Percentiles rank a stretch among this genome's conserved stretches.
These are phyloP conservation scores for Paraleonurus japonicus DNA, from an alignment of 257 asterid genomes.

Conservation along the genomic window DNA sequence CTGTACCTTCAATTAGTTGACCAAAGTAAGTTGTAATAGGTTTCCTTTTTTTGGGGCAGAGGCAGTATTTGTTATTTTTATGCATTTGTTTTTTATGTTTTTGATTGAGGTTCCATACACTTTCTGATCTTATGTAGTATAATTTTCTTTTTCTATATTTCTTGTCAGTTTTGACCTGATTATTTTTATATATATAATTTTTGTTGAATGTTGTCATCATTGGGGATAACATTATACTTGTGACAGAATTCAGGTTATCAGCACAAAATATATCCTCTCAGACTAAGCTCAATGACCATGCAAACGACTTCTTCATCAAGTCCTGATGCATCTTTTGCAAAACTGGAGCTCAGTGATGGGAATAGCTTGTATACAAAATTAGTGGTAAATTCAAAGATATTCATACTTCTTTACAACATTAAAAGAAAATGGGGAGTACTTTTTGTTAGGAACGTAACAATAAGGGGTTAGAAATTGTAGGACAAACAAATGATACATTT, in stretches of 20 bases:
- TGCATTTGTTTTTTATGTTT: background rate
- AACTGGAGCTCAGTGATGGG: constrained; percentile 77
- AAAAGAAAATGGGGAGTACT: too few relatives aligned
- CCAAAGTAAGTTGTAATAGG: background rate
- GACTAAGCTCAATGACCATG: constrained; percentile 64
- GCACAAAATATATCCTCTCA: constrained; percentile 65
- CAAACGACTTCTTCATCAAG: constrained; percentile 46
- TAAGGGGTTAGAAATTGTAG: too few relatives aligned
- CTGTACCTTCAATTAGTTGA: background rate
- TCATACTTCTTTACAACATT: too few relatives aligned
- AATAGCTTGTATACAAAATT: constrained; percentile 68
- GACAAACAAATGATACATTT: too few relatives aligned
- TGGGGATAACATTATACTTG: constrained; percentile 14
- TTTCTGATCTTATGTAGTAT: background rate
- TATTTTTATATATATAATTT: background rate
- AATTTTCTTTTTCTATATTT: background rate
- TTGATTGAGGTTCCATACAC: background rate
- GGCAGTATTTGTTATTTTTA: background rate
- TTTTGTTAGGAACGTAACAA: too few relatives aligned
- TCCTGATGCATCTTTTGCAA: constrained; percentile 52
- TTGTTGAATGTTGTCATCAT: background rate
- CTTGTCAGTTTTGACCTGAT: background rate
- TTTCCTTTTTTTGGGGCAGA: background rate
- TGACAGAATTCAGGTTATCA: constrained; percentile 54
- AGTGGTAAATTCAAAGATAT: too few relatives aligned